These are phyloP conservation scores for Hippophae gyantsensis DNA, from an alignment of 306 rosid species.

Conservation along the genomic window DNA sequence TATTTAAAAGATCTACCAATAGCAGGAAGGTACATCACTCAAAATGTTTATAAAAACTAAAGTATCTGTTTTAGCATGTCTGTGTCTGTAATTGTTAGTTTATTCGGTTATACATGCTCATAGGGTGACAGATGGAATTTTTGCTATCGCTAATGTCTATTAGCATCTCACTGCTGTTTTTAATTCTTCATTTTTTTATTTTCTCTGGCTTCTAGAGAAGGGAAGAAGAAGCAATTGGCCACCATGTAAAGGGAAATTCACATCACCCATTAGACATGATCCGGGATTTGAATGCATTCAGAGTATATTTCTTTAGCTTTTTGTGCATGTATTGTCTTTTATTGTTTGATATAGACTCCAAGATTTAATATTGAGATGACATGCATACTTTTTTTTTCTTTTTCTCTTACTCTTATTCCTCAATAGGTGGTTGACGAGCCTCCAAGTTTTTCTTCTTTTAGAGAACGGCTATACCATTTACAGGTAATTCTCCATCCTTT, in stretches of 20 bases:
- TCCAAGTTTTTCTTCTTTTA: constrained; percentile 67
- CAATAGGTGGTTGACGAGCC: constrained; percentile 59
- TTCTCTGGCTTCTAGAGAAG: constrained; percentile 48
- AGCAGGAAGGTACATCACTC: constrained; percentile 58
- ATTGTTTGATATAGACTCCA: background rate
- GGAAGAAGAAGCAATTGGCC: constrained; percentile 62
- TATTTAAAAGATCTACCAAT: constrained; percentile 60
- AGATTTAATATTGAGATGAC: constrained; percentile 3
- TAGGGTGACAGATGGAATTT: background rate
- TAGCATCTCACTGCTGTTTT: background rate
- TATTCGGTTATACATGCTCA: no score
- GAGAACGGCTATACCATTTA: constrained; percentile 79
- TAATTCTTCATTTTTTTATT: constrained; percentile 12
- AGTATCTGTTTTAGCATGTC: background rate
- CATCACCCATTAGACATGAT: constrained; percentile 65
- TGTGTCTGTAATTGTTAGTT: no score
- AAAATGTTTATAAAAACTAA: background rate
- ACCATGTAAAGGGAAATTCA: constrained; percentile 59
- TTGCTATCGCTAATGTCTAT: background rate
- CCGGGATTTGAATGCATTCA: constrained; percentile 47
- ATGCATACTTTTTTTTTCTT: constrained; percentile 3
- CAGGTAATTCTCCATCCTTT: constrained; percentile 48
- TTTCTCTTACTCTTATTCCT: background rate
- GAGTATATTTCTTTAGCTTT: constrained; percentile 37
- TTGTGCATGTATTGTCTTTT: background rate